phyloP scores from a whole-genome alignment of 176 grass and related monocot genomes.

The Eleusine coracana region DNA sequence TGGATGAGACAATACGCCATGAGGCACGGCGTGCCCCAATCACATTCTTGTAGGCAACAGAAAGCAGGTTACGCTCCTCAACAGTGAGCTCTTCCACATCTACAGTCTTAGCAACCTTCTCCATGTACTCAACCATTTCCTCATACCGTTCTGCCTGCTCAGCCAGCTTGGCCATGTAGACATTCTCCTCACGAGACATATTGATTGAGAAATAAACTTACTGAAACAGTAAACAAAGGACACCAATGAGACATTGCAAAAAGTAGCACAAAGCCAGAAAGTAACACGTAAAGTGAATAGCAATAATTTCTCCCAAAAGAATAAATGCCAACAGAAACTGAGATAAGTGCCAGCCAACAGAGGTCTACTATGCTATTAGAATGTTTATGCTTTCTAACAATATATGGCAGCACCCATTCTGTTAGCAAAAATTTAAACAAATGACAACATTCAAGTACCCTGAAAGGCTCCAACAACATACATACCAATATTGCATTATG shows the following conservation, averaged over 20 bases:
- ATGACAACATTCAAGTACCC: no score
- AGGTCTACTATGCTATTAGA: background rate
- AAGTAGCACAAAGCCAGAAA: background rate
- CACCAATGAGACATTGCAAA: background rate
- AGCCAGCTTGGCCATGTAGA: slow-evolving; percentile 90
- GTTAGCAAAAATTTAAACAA: background rate
- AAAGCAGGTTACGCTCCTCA: slow-evolving; percentile 88
- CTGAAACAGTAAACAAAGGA: slow-evolving; percentile 5
- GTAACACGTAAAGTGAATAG: background rate
- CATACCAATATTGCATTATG: background rate
- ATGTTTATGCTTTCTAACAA: background rate
- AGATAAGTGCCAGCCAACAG: background rate
- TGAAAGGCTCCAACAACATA: no score
- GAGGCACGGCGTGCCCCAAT: slow-evolving; percentile 87
- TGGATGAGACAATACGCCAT: slow-evolving; percentile 91
- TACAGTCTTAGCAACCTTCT: slow-evolving; percentile 82
- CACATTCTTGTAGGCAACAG: slow-evolving; percentile 94
- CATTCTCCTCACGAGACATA: slow-evolving; percentile 72
- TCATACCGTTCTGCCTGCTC: slow-evolving; percentile 85
- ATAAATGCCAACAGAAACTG: background rate
- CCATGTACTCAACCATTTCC: slow-evolving; percentile 94
- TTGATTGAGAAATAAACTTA: slow-evolving; percentile 3
- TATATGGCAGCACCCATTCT: background rate
- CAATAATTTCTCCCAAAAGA: no score
- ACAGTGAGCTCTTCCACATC: slow-evolving; percentile 82